Conservation (phyloP, 306 rosid species). For the Biancaea sappan region DNA sequence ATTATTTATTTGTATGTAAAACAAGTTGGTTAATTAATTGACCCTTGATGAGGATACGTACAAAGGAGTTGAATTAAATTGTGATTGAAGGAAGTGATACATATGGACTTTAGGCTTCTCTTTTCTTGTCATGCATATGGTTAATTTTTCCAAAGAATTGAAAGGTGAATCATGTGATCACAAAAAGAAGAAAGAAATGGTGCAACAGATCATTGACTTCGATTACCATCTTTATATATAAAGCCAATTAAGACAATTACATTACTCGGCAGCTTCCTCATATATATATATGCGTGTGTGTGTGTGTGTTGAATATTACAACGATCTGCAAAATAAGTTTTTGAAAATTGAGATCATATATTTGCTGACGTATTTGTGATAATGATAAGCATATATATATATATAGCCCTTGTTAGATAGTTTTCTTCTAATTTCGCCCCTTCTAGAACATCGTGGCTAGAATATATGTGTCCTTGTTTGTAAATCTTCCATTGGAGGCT, state of each 20-base stretch:
- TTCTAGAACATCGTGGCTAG: constrained; percentile 22
- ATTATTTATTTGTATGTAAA: neutral
- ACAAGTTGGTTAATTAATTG: neutral
- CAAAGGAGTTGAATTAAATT: constrained; percentile 31
- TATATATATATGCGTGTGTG: too few species aligned
- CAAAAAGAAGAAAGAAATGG: constrained; percentile 58
- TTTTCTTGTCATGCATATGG: constrained; percentile 35
- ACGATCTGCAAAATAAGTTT: constrained; percentile 28
- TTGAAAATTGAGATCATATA: constrained; percentile 26
- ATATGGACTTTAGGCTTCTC: constrained; percentile 35
- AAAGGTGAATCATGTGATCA: constrained; percentile 42
- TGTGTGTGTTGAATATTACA: constrained; percentile 8
- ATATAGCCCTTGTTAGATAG: too few species aligned
- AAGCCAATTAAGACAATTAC: constrained; percentile 32
- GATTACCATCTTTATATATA: constrained; percentile 38
- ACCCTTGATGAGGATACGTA: neutral
- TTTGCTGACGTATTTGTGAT: constrained; percentile 39
- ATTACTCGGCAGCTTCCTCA: neutral
- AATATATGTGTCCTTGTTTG: neutral
- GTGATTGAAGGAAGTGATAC: constrained; percentile 40
- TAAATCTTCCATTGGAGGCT: constrained; percentile 15
- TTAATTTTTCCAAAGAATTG: constrained; percentile 33
- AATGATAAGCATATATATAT: too few species aligned
- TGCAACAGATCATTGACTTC: constrained; percentile 59
- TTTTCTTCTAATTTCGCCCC: neutral